Conservation (phyloP, 106 monocot species). For the Vanilla planifolia region DNA sequence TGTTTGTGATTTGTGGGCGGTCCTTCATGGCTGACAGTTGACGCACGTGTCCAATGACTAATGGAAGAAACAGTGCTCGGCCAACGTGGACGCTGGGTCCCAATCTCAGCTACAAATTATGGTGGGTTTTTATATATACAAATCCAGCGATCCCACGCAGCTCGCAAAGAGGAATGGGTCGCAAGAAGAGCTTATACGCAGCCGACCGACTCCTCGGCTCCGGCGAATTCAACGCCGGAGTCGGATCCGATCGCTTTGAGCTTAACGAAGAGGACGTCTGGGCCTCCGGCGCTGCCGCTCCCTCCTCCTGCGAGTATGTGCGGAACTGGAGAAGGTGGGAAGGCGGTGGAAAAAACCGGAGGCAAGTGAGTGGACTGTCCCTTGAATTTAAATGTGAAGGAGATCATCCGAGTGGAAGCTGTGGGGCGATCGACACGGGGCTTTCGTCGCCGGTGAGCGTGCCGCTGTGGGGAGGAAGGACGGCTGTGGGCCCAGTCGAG, state of each 20-base stretch:
- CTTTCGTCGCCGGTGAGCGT: slow-evolving; percentile 47
- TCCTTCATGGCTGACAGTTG: no score
- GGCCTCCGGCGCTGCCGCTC: background rate
- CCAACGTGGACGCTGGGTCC: no score
- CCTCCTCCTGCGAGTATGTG: background rate
- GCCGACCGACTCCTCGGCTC: no score
- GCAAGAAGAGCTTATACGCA: no score
- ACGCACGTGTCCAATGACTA: no score
- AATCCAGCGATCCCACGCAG: no score
- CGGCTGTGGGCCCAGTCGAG: slow-evolving; percentile 5
- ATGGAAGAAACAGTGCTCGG: no score
- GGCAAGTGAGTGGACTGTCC: slow-evolving; percentile 16
- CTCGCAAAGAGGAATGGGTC: no score
- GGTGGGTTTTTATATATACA: no score
- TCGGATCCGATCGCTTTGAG: slow-evolving; percentile 34
- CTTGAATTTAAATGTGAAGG: slow-evolving; percentile 14
- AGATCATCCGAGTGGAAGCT: background rate
- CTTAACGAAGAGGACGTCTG: slow-evolving; percentile 57
- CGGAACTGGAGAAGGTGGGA: background rate
- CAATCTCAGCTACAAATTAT: no score
- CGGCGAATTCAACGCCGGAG: no score
- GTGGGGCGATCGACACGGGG: slow-evolving; percentile 1
- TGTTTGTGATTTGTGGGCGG: no score
- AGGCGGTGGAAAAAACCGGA: background rate
- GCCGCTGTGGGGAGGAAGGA: slow-evolving; percentile 27